A percentile compares a stretch with the other conserved stretches of the same genome.
Conservation (phyloP, 2,329 filamentous ascomycete genomes). For the Onygena corvina region DNA sequence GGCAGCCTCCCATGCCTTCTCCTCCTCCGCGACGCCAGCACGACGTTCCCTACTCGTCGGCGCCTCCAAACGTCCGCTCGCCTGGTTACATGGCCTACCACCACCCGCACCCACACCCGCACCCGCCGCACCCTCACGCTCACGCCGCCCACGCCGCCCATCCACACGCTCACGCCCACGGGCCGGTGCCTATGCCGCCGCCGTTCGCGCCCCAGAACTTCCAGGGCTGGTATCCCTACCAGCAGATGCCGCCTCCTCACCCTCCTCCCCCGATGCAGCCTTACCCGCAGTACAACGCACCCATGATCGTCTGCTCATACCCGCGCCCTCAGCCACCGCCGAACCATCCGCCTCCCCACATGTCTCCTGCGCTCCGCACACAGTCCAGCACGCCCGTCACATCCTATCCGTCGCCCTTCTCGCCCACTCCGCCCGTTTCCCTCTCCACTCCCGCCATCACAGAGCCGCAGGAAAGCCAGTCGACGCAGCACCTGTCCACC, state of each 20-base stretch:
- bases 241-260: slow-evolving; percentile 30
- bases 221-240: slow-evolving; percentile 36
- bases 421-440: slow-evolving; percentile 25
- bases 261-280: slow-evolving; percentile 31
- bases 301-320: slow-evolving; percentile 35
- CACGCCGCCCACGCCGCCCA: slow-evolving; percentile 45
- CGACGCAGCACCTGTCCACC: slow-evolving; percentile 17
- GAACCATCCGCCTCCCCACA: slow-evolving; percentile 25
- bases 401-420: slow-evolving; percentile 23
- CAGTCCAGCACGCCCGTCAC: slow-evolving; percentile 23
- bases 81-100: slow-evolving; percentile 47
- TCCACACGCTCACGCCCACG: slow-evolving; percentile 43
- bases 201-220: slow-evolving; percentile 36
- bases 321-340: slow-evolving; percentile 33
- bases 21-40: slow-evolving; percentile 37
- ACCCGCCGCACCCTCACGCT: neutral
- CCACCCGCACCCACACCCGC: slow-evolving; percentile 41
- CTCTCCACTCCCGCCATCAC: slow-evolving; percentile 21
- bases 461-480: slow-evolving; percentile 22
- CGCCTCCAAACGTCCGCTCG: slow-evolving; percentile 42
- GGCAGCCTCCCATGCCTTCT: slow-evolving; percentile 42
- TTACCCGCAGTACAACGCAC: slow-evolving; percentile 32
- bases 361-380: slow-evolving; percentile 18
- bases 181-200: slow-evolving; percentile 39
- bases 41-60: slow-evolving; percentile 34